Base-by-base conservation (phyloP, 1,284 basidiomycete genomes). In the Leccinum solheimii region DNA sequence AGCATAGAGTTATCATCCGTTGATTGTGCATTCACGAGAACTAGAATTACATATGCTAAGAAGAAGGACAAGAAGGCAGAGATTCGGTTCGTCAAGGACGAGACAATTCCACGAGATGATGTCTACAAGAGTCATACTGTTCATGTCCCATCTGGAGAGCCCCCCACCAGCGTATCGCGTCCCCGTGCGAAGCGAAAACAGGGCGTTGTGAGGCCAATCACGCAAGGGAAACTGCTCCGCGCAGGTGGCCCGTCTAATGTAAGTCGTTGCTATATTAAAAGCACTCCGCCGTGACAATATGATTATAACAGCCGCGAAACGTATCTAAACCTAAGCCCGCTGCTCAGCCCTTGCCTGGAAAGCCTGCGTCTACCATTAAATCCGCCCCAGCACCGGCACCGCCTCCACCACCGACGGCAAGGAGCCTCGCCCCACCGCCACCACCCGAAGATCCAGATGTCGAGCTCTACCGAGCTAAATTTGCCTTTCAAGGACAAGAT, bases 11-110 rank as follows among this genome's bases (percentile, higher is more conserved):
- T 23, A 38, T 53, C 21, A n/a, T 52, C 38, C 8, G 34, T 38
- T 55, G 21, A 45, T 58, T 56, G 62, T 57, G 57, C 56, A 60
- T 56, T 64, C n/a, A 67, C 50, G 38, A 59, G 40, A 11, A 57
- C 21, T 63, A 96, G 93, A 2, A 79, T 97, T 63, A 86, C 92
- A 55, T 99, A 97, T 74, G 83, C 84, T 48, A 99, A 99, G 84
- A 99, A 98, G 85, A 98, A 95, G 78, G 96, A 97, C 69, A 99
- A 99, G 81, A 89, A 89, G 73, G 88, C 91, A 2, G 81, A 86
- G 60, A 95, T 99, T 77, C 92, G 92, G 72, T 91, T 95, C 66
- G 77, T 90, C 70, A 98, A 94, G 79, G 95, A 98, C 73, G 95
- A 97, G 75, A 88, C 87, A 11, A 79, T 97, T 19, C 79, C 75